phyloP scores from a whole-genome alignment of 2,329 filamentous ascomycete species.

The Nemania bipapillata region DNA sequence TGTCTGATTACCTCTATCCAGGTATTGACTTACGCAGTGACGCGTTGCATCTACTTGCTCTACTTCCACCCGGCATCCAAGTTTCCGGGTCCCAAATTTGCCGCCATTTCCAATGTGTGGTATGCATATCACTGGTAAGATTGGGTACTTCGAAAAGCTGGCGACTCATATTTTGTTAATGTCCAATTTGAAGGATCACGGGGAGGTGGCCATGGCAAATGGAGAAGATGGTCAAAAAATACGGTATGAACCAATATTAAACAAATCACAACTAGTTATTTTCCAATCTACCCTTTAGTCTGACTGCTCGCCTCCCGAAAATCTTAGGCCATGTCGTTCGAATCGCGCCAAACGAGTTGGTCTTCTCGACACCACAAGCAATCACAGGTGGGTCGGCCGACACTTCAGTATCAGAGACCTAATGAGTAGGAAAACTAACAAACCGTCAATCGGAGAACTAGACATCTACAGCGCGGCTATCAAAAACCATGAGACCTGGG shows the following conservation, averaged over 20 bases:
- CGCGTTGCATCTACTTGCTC: conserved; percentile 1
- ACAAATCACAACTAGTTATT: too few relatives aligned
- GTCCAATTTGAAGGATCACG: too few relatives aligned
- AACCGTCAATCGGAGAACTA: too few relatives aligned
- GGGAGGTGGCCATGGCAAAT: too few relatives aligned
- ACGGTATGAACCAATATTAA: too few relatives aligned
- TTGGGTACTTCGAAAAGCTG: too few relatives aligned
- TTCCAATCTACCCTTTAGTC: too few relatives aligned
- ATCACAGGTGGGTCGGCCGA: background rate
- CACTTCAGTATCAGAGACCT: background rate
- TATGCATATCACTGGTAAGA: background rate
- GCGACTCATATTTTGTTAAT: too few relatives aligned
- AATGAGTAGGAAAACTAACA: background rate
- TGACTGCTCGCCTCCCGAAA: too few relatives aligned
- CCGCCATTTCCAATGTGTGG: background rate
- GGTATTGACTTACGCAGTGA: too few relatives aligned
- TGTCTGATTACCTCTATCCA: too few relatives aligned
- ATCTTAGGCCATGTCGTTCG: background rate
- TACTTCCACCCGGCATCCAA: background rate
- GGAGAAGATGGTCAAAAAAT: too few relatives aligned
- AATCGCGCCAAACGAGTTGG: background rate
- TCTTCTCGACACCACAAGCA: background rate
- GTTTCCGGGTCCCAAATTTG: background rate
- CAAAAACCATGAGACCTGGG: background rate
- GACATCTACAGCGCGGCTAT: background rate